Base-by-base conservation (phyloP, 768 basidiomycete genomes). In the Russula dissimulans region DNA sequence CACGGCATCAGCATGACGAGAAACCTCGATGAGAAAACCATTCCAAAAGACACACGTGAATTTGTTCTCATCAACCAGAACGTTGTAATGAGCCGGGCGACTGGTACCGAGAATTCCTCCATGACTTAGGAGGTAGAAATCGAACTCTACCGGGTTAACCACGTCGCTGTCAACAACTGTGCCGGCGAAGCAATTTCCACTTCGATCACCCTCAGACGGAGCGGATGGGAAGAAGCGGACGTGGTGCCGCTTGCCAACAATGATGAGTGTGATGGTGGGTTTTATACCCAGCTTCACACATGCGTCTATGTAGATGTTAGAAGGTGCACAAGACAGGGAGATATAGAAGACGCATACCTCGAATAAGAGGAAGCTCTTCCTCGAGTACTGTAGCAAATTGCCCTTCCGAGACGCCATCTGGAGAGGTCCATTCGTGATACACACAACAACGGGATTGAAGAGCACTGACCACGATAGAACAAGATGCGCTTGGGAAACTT, bases 221-320 rank as follows among this genome's bases (percentile, higher is more conserved):
- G 69, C 67, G 41, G 58, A 66, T 0, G 83, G 83, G 75, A 86
- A 86, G 71, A 86, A 79, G 68, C 82, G 76, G 52, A 84, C 77
- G 55, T 86, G 85, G 68, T 87, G 85, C 3, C 86, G 78, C 68
- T 92, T 93, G 15, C 87, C 89, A 7, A 92, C 90, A 29, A 92
- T 76, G 53, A 91, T 79, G 26, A 92, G 73, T 0, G 91, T 92
- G 34, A 92, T 87, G 54, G 79, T 82, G 0, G 82, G 81, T 1
- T 75, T 74, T 32, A 90, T 84, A 7, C 75, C 74, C 1, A 87
- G 66, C 5, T 81, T 78, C 0, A 56, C 60, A 63, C 87, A 91
- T 4, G 89, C 89, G 55, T 64, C 90, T 91, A 67, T n/a, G n/a
- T 29, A 1, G 31, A 43, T 12, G 42, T 57, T 36, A 53, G 45